These are phyloP conservation scores for Ceratobasidium sp. DNA, from an alignment of 1,284 basidiomycete species.

Conservation along the genomic window DNA sequence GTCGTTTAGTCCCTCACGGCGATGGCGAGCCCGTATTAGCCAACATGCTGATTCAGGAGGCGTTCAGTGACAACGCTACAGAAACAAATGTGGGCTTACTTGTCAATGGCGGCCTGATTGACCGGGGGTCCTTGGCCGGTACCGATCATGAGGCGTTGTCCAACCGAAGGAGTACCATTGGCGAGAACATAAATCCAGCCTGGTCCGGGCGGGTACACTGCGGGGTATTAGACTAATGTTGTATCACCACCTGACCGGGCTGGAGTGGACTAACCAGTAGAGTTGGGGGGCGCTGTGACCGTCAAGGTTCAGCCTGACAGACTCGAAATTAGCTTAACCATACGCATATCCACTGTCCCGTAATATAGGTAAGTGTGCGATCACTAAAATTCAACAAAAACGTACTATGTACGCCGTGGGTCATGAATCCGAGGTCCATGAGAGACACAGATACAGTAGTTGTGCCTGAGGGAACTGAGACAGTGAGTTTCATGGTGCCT, in stretches of 20 bases:
- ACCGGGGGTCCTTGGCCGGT: constrained; percentile 51
- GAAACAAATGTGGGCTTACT: neutral
- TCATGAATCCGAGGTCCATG: constrained; percentile 86
- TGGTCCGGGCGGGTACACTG: constrained; percentile 56
- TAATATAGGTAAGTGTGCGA: no score
- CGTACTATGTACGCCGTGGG: constrained; percentile 63
- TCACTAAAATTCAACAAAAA: neutral
- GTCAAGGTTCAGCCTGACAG: neutral
- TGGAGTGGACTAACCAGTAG: constrained; percentile 7
- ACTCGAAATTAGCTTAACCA: constrained; percentile 51
- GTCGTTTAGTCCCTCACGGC: neutral
- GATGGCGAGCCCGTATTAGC: constrained; percentile 1
- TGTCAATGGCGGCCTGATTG: constrained; percentile 43
- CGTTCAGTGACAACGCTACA: neutral
- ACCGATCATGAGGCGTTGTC: constrained; percentile 61
- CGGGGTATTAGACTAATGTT: neutral
- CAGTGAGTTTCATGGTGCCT: constrained; percentile 76
- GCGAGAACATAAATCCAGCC: constrained; percentile 58
- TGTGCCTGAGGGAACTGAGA: constrained; percentile 66
- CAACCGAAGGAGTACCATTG: constrained; percentile 61
- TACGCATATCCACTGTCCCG: constrained; percentile 3
- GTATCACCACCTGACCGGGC: neutral
- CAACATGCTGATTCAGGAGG: neutral
- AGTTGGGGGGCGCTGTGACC: constrained; percentile 45
- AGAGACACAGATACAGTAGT: constrained; percentile 75